phyloP scores from a whole-genome alignment of 345 rosid species.

The Arabidopsis arenosa region DNA sequence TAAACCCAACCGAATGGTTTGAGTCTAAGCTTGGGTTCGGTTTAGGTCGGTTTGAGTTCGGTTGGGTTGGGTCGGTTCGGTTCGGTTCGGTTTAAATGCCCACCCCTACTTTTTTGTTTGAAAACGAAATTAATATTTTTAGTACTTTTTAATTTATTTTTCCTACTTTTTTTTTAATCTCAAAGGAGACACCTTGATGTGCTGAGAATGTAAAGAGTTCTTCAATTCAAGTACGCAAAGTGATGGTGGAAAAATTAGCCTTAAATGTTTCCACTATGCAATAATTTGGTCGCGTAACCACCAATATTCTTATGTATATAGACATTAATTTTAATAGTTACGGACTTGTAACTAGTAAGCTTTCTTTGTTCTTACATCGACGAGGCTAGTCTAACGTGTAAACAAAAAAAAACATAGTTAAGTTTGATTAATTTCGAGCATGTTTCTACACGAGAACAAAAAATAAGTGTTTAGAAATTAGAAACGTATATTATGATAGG shows the following conservation, averaged over 20 bases:
- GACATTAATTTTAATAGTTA: slow-evolving; percentile 7
- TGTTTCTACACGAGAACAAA: slow-evolving; percentile 30
- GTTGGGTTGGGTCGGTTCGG: too few species aligned
- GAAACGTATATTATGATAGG: slow-evolving; percentile 27
- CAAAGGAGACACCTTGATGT: slow-evolving; percentile 34
- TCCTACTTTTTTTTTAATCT: background rate
- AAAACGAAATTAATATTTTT: background rate
- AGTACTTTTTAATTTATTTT: background rate
- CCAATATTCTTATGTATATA: slow-evolving; percentile 24
- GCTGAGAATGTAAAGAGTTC: slow-evolving; percentile 30
- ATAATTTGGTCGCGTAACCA: slow-evolving; percentile 40
- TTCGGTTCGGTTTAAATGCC: too few species aligned
- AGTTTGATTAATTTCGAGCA: slow-evolving; percentile 24
- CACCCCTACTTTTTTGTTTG: background rate
- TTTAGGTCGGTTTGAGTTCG: too few species aligned
- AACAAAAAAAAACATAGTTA: background rate
- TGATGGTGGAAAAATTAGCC: slow-evolving; percentile 36
- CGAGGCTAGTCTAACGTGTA: background rate
- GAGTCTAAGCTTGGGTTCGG: too few species aligned
- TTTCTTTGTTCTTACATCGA: slow-evolving; percentile 3
- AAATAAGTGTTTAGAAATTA: slow-evolving; percentile 25
- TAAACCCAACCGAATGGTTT: too few species aligned
- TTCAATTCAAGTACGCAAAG: slow-evolving; percentile 38
- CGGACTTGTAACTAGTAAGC: slow-evolving; percentile 8
- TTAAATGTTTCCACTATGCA: slow-evolving; percentile 30